Evolutionary conservation across 1,284 basidiomycete species (phyloP).

Genomic region (Ceratobasidium sp.): DNA sequence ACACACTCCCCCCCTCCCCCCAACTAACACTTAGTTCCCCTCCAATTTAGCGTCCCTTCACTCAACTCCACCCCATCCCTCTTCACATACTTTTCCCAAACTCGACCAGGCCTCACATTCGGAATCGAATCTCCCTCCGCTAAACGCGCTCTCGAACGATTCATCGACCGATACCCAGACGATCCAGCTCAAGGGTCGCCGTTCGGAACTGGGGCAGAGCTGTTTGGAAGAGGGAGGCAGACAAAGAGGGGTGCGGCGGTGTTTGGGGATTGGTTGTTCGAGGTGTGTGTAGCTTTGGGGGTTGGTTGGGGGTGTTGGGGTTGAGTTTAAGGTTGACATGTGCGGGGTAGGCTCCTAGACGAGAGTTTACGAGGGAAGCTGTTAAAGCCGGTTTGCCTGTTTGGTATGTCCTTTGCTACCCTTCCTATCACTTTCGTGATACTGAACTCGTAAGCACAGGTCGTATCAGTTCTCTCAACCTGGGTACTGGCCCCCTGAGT

Average conservation of each 20-base stretch:
- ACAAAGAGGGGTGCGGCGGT: slow-evolving; percentile 66
- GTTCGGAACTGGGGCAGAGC: slow-evolving; percentile 66
- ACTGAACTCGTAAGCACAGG: neutral
- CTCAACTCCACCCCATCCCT: neutral
- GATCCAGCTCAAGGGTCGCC: slow-evolving; percentile 66
- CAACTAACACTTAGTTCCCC: neutral
- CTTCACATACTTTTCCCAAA: slow-evolving; percentile 23
- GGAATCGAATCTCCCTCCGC: slow-evolving; percentile 24
- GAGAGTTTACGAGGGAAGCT: slow-evolving; percentile 43
- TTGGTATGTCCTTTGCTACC: slow-evolving; percentile 16
- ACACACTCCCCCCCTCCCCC: neutral
- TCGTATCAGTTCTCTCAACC: slow-evolving; percentile 44
- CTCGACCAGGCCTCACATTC: slow-evolving; percentile 27
- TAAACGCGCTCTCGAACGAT: slow-evolving; percentile 50
- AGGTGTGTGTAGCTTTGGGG: too few relatives aligned
- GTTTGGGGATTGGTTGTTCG: slow-evolving; percentile 44
- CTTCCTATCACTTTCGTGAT: neutral
- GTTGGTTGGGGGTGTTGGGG: neutral
- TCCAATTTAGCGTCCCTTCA: slow-evolving; percentile 20
- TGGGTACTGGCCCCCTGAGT: slow-evolving; percentile 37
- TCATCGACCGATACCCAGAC: slow-evolving; percentile 67
- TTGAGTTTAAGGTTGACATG: neutral
- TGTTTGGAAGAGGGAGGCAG: slow-evolving; percentile 63
- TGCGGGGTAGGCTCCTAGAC: slow-evolving; percentile 24
- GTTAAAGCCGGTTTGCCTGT: slow-evolving; percentile 28